These are phyloP conservation scores for Pleurotus citrinopileatus DNA, from an alignment of 768 basidiomycete species.

Conservation along the genomic window DNA sequence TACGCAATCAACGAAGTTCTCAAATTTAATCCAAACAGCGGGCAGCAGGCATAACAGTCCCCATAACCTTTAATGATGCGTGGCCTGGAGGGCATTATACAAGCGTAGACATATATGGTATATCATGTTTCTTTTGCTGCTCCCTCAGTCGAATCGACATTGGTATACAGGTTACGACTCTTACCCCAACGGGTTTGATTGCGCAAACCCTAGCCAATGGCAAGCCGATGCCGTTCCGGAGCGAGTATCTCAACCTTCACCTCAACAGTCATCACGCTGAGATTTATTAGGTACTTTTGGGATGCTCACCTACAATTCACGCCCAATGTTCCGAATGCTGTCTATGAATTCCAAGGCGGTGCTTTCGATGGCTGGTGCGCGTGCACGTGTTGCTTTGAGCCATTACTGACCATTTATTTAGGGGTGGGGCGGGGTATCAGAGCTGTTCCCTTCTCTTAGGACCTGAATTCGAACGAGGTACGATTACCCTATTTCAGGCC, in stretches of 20 bases:
- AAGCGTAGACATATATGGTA: constrained; percentile 49
- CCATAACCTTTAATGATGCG: constrained; percentile 46
- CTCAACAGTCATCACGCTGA: background rate
- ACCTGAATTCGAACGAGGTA: constrained; percentile 44
- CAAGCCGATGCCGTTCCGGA: constrained; percentile 37
- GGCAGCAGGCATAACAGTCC: constrained; percentile 41
- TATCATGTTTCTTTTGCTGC: background rate
- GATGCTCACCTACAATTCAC: constrained; percentile 33
- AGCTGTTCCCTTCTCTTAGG: constrained; percentile 32
- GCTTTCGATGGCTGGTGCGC: constrained; percentile 46
- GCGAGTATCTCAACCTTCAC: constrained; percentile 17
- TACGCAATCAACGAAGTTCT: background rate
- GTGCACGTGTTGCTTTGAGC: background rate
- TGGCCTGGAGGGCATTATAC: constrained; percentile 43
- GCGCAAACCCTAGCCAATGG: constrained; percentile 46
- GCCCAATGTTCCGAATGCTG: constrained; percentile 36
- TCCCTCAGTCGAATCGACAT: background rate
- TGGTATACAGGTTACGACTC: constrained; percentile 35
- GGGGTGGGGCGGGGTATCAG: constrained; percentile 38
- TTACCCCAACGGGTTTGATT: constrained; percentile 56
- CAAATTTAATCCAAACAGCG: constrained; percentile 24
- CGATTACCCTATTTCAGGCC: background rate
- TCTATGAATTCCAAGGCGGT: constrained; percentile 50
- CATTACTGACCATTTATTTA: constrained; percentile 12
- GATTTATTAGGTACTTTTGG: constrained; percentile 32